These are phyloP conservation scores for Kodamaea sp. DNA, from an alignment of 1,139 yeast species.

Conservation along the genomic window DNA sequence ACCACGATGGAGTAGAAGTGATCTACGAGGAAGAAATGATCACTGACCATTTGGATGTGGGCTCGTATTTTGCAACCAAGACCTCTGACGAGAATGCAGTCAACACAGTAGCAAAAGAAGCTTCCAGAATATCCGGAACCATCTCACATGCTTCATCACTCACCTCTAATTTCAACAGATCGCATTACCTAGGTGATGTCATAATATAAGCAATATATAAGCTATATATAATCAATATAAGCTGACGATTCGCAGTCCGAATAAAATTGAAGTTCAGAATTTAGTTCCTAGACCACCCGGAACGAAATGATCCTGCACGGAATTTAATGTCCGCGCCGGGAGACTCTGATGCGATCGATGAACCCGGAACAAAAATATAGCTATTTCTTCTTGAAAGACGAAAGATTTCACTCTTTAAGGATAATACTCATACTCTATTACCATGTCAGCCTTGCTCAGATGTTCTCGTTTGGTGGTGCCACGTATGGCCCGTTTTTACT, in stretches of 20 bases:
- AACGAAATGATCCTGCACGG: slow-evolving; percentile 12
- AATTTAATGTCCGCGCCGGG: slow-evolving; percentile 25
- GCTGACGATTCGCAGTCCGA: too few relatives aligned
- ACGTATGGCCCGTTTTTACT: slow-evolving; percentile 39
- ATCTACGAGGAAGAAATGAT: slow-evolving; percentile 38
- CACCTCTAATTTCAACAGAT: background rate
- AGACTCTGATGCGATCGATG: slow-evolving; percentile 26
- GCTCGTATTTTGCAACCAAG: slow-evolving; percentile 22
- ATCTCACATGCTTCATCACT: background rate
- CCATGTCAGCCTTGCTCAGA: slow-evolving; percentile 13
- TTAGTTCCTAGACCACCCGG: too few relatives aligned
- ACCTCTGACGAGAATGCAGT: background rate
- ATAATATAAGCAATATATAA: background rate
- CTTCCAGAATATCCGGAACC: background rate
- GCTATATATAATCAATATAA: background rate
- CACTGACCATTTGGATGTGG: slow-evolving; percentile 34
- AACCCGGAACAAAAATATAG: slow-evolving; percentile 8
- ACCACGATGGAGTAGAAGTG: slow-evolving; percentile 47
- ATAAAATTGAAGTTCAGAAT: too few relatives aligned
- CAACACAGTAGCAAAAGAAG: background rate
- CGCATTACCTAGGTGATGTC: slow-evolving; percentile 1
- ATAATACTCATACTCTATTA: slow-evolving; percentile 4
- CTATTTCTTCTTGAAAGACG: slow-evolving; percentile 6
- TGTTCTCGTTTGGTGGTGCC: slow-evolving; percentile 12
- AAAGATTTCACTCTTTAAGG: slow-evolving; percentile 3